These are phyloP conservation scores for Nadsonia commutata DNA, from an alignment of 1,139 yeast species.

Conservation along the genomic window DNA sequence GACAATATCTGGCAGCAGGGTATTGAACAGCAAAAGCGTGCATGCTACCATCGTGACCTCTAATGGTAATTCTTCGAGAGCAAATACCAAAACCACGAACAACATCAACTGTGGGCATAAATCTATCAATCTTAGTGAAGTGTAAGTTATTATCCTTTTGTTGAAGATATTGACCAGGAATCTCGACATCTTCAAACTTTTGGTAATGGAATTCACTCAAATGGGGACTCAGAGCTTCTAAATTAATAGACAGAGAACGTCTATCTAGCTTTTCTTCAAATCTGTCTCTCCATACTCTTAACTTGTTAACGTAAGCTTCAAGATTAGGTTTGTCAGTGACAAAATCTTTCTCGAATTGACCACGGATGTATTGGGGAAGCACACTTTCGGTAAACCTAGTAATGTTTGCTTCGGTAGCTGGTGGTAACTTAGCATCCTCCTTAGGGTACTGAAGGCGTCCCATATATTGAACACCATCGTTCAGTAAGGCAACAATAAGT, in stretches of 20 bases:
- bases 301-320: constrained; percentile 68
- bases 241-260: constrained; percentile 58
- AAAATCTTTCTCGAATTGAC: constrained; percentile 86
- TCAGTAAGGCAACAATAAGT: constrained; percentile 76
- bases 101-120: constrained; percentile 76
- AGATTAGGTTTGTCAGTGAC: constrained; percentile 78
- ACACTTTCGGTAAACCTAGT: constrained; percentile 88
- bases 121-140: constrained; percentile 84
- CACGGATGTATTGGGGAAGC: constrained; percentile 74
- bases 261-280: constrained; percentile 77
- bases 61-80: constrained; percentile 72
- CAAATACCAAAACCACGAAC: constrained; percentile 90
- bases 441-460: constrained; percentile 68
- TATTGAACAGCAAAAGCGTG: constrained; percentile 93
- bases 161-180: constrained; percentile 85
- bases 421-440: constrained; percentile 78
- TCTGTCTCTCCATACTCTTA: constrained; percentile 87
- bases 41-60: constrained; percentile 86
- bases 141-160: constrained; percentile 69
- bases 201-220: constrained; percentile 95
- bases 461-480: constrained; percentile 86
- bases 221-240: constrained; percentile 89
- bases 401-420: constrained; percentile 82
- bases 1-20: constrained; percentile 95
- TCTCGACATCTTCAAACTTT: constrained; percentile 92